Base-by-base conservation (phyloP, 1,139 yeast genomes). In the Candida sp. region DNA sequence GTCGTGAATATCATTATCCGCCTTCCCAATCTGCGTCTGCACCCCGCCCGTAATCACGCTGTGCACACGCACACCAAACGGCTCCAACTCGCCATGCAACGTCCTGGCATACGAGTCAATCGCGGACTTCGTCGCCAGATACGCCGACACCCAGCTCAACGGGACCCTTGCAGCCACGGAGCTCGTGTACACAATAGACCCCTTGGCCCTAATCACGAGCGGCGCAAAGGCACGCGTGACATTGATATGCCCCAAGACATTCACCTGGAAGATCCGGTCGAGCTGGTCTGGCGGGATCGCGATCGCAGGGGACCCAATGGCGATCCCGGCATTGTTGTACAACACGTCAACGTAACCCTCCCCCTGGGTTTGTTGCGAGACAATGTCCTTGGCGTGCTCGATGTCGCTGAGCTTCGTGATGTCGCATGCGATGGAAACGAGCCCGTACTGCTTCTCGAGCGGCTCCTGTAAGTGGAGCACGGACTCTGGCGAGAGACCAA, bases 101-200 rank as follows among this genome's bases (percentile, higher is more conserved):
- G 79, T 78, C 48, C 80, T 76, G 1, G 90, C 88, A 63, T 85
- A 90, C 53, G 81, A 85, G 61, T 87, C 90, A 51, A 90, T 81
- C 1, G 96, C 96, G 2, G 96, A 90, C 54, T 75, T 74, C 38
- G 77, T 67, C 4, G 78, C 63, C 53, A 69, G 63, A 56, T 74
- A 75, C 22, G 63, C 63, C n/a, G 68, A 55, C 0, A 62, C 57
- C 77, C 78, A 75, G 7, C 75, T 55, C 46, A 74, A 63, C 3
- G 79, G 77, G 3, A 65, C 68, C 11, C 73, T 51, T 1, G 69
- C 70, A 12, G 78, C 74, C 8, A 73, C 69, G 1, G 77, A 72
- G 17, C 68, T 52, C 4, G 78, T 74, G 60, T 68, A 75, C 12
- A 73, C 64, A 34, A 74, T 72, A 0, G 67, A 54, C 0, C 80